Base-by-base conservation (phyloP, 108 stramenopile species). In the Bacterosira constricta region DNA sequence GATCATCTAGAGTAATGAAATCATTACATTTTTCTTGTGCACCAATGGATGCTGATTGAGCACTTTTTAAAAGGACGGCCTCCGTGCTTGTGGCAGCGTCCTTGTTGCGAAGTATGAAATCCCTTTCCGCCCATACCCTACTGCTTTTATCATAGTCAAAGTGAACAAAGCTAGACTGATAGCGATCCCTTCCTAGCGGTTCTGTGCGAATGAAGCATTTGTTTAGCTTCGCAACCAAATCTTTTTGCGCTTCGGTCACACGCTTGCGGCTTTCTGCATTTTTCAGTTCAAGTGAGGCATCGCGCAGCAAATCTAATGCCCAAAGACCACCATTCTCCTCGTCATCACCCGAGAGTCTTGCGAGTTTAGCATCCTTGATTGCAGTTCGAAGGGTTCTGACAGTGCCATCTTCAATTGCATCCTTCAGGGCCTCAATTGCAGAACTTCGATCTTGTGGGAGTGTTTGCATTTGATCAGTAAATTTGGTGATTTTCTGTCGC, bases 361-460 rank as follows among this genome's bases (percentile, higher is more conserved):
- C 90, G 17, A 85, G 79, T 53, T 94, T 91, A 8, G 93, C 89
- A 37, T 79, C 53, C 38, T 83, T 81, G 39, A 94, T 89, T 18
- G 90, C 93, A 54, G 71, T 68, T 27, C 86, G 75, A 2, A 94
- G 80, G 15, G 86, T 84, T 70, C 90, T 94, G 17, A 94, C 85
- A n/a, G 93, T 94, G 20, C 93, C 93, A 76, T 94, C 93, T 32
- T 85, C 83, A 52, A 94, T 94, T 18, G 90, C 90, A 79, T 94
- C 93, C 49, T 80, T 82, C 45, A 94, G 47, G 11, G 49, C 53
- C 46, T 89, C 88, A 20, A 90, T 75, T 4, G 93, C 90, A 11
- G 38, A 49, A 26, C 64, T 69, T 54, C 93, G 74, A 27, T 73
- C 71, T 23, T 65, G 52, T 11, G 87, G 80, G 36, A 94, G 73